Conservation (phyloP, 441 rosid genomes). For the Syzygium syzygioides region DNA sequence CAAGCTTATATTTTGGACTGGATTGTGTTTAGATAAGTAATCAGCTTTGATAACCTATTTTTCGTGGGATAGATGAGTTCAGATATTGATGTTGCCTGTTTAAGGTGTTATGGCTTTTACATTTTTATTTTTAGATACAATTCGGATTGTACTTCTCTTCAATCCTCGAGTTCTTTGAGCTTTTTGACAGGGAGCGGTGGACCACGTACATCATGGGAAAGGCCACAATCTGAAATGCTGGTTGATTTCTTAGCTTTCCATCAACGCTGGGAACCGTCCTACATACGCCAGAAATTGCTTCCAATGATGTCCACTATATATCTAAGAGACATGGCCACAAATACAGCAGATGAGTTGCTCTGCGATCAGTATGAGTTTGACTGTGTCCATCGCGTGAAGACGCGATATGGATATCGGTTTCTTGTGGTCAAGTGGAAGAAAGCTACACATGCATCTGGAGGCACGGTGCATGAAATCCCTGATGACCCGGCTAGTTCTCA, state of each 20-base stretch:
- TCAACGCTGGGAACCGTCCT: conserved; percentile 67
- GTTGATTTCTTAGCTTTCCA: conserved; percentile 73
- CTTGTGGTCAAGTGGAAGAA: conserved; percentile 80
- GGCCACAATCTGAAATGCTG: conserved; percentile 65
- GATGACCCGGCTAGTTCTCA: conserved; percentile 23
- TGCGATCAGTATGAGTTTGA: conserved; percentile 66
- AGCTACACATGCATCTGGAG: conserved; percentile 20
- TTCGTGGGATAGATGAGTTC: background rate
- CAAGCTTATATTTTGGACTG: background rate
- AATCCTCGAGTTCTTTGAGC: background rate
- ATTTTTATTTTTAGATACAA: background rate
- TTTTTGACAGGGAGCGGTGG: conserved; percentile 27
- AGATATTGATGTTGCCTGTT: background rate
- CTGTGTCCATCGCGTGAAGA: conserved; percentile 65
- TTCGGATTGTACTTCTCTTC: background rate
- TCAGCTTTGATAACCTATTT: background rate
- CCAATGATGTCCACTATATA: conserved; percentile 80
- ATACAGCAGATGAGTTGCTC: conserved; percentile 34
- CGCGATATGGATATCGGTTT: conserved; percentile 51
- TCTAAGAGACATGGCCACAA: conserved; percentile 52
- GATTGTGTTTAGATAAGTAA: background rate
- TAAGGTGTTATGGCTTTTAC: background rate
- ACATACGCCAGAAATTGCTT: conserved; percentile 65
- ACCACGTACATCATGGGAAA: conserved; percentile 49
- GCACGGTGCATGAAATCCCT: conserved; percentile 5